Evolutionary conservation across 148 eudicot species (phyloP).

Genomic region (Vaccinium myrtillus): DNA sequence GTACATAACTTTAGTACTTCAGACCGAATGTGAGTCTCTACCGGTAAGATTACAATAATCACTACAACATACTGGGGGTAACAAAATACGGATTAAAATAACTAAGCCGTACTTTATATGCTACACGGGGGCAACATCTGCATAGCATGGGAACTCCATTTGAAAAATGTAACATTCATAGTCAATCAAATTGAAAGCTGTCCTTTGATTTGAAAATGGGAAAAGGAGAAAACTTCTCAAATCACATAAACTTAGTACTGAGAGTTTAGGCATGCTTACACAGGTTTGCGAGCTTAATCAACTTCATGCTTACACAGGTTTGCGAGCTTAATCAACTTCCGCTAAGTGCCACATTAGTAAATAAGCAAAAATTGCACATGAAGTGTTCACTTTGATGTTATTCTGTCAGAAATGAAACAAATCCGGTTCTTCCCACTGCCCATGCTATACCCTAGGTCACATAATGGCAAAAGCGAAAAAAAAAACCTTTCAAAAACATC

Average conservation of each 20-base stretch:
- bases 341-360: not conserved
- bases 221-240: not conserved
- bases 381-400: not conserved
- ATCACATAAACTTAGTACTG: not conserved
- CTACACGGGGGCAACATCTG: not conserved
- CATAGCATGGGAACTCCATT: not conserved
- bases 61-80: not conserved
- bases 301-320: not conserved
- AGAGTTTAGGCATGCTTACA: not conserved
- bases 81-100: not conserved
- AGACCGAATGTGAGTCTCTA: not conserved
- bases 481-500: not conserved
- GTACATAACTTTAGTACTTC: conserved; percentile 3
- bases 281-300: not conserved
- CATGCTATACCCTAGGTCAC: not conserved
- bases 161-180: not conserved
- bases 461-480: not conserved
- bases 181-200: not conserved
- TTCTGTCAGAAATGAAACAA: not conserved
- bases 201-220: not conserved
- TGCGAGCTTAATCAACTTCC: conserved; percentile 1
- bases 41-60: not conserved
- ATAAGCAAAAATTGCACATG: not conserved
- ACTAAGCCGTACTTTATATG: not conserved
- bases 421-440: not conserved